Percentiles rank a stretch among this genome's conserved stretches.
phyloP scores from a whole-genome alignment of 805 yeast genomes.

The Suhomyces prunicola region DNA sequence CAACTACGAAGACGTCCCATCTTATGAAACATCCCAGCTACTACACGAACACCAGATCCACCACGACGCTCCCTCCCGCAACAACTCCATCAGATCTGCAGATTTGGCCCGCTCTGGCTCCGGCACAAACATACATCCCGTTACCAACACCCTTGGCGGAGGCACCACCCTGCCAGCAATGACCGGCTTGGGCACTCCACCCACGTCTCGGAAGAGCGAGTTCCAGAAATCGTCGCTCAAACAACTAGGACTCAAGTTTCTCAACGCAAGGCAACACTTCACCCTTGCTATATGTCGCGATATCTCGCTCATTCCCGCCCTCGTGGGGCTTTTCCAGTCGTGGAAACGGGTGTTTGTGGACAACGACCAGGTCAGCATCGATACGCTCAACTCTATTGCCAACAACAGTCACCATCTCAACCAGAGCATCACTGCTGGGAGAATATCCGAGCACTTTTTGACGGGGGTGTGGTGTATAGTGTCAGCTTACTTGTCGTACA shows the following conservation, averaged over 20 bases:
- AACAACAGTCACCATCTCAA: slow-evolving; percentile 2
- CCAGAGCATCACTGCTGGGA: slow-evolving; percentile 47
- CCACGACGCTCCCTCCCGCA: background rate
- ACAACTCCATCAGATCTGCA: background rate
- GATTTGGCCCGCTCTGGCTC: background rate
- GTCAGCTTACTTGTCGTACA: slow-evolving; percentile 77
- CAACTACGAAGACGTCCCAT: slow-evolving; percentile 37
- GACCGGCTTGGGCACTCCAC: background rate
- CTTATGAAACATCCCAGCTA: slow-evolving; percentile 40
- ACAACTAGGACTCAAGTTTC: slow-evolving; percentile 62
- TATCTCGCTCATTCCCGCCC: slow-evolving; percentile 66
- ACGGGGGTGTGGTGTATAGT: slow-evolving; percentile 94
- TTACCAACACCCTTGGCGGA: background rate
- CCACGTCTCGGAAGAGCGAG: background rate
- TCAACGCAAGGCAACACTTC: slow-evolving; percentile 74
- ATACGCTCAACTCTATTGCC: background rate
- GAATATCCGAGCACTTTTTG: slow-evolving; percentile 74
- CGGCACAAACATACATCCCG: slow-evolving; percentile 3
- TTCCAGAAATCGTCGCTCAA: slow-evolving; percentile 36
- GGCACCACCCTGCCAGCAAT: background rate
- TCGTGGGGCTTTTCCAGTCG: slow-evolving; percentile 50
- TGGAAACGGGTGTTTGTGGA: slow-evolving; percentile 34
- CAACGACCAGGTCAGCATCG: background rate
- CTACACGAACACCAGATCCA: slow-evolving; percentile 15
- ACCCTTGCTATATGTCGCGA: slow-evolving; percentile 77